Evolutionary conservation across 306 rosid species (phyloP), one percentile per base, ranked within the genome.

Genomic region (Sesbania bispinosa): DNA sequence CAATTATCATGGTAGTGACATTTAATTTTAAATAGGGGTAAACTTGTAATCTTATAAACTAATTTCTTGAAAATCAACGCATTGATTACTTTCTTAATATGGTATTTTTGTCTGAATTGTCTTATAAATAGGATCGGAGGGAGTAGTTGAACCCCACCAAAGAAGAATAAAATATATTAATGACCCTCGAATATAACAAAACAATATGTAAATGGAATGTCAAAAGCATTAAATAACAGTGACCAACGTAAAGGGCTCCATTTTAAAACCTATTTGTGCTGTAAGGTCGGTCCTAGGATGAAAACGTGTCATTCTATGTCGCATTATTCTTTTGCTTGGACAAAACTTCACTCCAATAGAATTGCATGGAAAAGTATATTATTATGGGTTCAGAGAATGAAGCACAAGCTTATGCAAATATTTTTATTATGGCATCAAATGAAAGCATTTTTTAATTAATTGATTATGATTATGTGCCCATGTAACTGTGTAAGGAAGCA

Each of bases 401-500:
- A 62, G 41, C 74, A 36, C 46, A 73, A 19, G 73, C 48, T 19
- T 48, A 10, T 48, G 67, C 29, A 20, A 39, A 11, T 58, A 11
- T 51, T 36, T n/a, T 27, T 26, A 66, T 58, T n/a, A 18, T 42
- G 58, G 63, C 58, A 52, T 66, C 5, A 67, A 66, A 36, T n/a
- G 43, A 38, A 41, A 9, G 30, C 10, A n/a, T 62, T 48, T 48
- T 30, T 61, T 10, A 35, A 52, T 20, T n/a, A 74, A 82, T n/a
- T 78, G 66, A 82, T n/a, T n/a, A n/a, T n/a, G n/a, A n/a, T 78
- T 54, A 55, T 66, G 69, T 33, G 63, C 62, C 29, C 13, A 16
- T 26, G 84, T n/a, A n/a, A n/a, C n/a, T n/a, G n/a, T n/a, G n/a
- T 30, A 73, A 74, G 29, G 42, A 62, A 50, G n/a, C 80, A 80